Evolutionary conservation across 768 basidiomycete genomes (phyloP), one percentile per base, ranked within the genome.

Genomic region (Serpula lacrymans): DNA sequence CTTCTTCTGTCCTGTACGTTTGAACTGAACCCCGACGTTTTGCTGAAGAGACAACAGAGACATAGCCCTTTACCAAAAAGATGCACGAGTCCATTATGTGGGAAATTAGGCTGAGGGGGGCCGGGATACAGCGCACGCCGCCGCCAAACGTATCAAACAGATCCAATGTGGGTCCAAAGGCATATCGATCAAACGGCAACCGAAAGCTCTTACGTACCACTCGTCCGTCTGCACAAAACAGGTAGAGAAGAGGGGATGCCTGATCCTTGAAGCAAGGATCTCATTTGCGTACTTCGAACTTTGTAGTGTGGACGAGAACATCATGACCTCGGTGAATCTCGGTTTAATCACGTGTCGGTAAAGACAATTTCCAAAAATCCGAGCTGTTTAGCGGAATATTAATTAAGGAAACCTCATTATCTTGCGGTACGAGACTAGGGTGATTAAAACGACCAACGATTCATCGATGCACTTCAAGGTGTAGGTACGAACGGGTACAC

Each of bases 121-220:
- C 48, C 45, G 45, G 39, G 45, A 25, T 41, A 49, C 40, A 49
- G 52, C 53, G 53, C 39, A 41, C 48, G 53, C 59, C n/a, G n/a
- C 53, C 57, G 51, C 50, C 55, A 55, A 50, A 58, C 55, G 51
- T 42, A 49, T 64, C 54, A 54, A 47, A 35, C 25, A 29, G 23
- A 35, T 47, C 41, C 34, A 33, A 44, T 48, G 60, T 64, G 55
- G 60, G 60, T 64, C 62, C 62, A 59, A 62, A 54, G 51, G 57
- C 53, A 60, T 59, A 58, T 62, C 58, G 62, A 62, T 62, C 60
- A 62, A 61, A 60, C 48, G 53, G 46, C 56, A 64, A 45, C 58
- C 58, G 60, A 63, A 48, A 56, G 53, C 41, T 53, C 45, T 64
- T 62, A 62, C 60, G 60, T 62, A 64, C 38, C 41, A 50, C 47